Percentiles rank a stretch among this genome's conserved stretches.
phyloP scores from a whole-genome alignment of 495 filamentous ascomycete genomes.

The Neurospora sp. region DNA sequence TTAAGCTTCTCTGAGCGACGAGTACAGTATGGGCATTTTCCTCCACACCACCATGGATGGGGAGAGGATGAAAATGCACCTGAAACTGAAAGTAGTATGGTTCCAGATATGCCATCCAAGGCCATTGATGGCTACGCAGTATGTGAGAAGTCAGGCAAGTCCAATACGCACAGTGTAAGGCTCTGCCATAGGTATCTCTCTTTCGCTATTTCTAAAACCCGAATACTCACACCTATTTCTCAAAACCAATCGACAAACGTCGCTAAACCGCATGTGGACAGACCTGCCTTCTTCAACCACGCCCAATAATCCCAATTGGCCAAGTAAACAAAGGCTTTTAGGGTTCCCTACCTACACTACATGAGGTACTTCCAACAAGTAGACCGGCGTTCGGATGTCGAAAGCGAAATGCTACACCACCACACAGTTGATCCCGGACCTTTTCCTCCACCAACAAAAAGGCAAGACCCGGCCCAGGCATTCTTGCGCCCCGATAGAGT shows the following conservation, averaged over 20 bases:
- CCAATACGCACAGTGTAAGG: background rate
- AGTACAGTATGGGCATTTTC: background rate
- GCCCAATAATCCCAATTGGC: background rate
- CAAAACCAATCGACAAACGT: background rate
- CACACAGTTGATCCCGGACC: background rate
- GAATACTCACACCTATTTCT: background rate
- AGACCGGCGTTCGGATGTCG: background rate
- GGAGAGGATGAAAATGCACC: constrained; percentile 4
- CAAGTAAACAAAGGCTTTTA: background rate
- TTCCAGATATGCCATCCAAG: background rate
- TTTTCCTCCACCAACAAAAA: background rate
- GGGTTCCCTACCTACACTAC: background rate
- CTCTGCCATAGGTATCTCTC: background rate
- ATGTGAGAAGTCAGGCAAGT: background rate
- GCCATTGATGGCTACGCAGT: background rate
- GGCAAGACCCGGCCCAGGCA: background rate
- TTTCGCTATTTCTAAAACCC: background rate
- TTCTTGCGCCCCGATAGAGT: background rate
- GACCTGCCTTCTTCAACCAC: background rate
- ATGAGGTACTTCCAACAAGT: background rate
- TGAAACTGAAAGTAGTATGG: constrained; percentile 4
- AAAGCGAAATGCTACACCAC: background rate
- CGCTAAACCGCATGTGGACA: background rate
- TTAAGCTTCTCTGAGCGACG: background rate
- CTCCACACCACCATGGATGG: background rate